Evolutionary conservation across 148 eudicot genomes (phyloP), one percentile per base, ranked within the genome.

Genomic region (Dysphania ambrosioides): DNA sequence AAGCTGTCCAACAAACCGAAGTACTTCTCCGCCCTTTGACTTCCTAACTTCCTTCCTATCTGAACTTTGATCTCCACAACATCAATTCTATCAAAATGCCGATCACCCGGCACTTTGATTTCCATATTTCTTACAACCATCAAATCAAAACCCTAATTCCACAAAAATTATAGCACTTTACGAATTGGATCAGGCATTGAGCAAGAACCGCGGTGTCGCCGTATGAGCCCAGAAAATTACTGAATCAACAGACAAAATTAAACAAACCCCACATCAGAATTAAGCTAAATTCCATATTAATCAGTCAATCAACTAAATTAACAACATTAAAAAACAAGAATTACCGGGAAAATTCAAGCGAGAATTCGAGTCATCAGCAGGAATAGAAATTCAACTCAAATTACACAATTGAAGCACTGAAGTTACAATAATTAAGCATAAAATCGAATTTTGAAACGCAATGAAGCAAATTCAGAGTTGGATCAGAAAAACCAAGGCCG

Each of bases 41-140:
- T 80, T 57, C 98, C 98, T 31, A 93, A 6, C 64, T 78, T 89
- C 87, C 75, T 87, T n/a, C 79, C 84, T 6, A 91, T 84, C 74
- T 66, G 78, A 53, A 78, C 60, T 77, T 87, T 93, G 78, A 89
- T 81, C 71, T 87, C 89, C 13, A 81, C 26, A 15, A 82, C 73
- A 41, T 87, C 86, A n/a, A 90, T 73, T 55, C 93, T 76, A 53
- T 84, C 58, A 67, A 72, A 84, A 84, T 85, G 91, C 84, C 87
- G 87, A 83, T 75, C 82, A n/a, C 78, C 80, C 59, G 80, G 82
- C 90, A 88, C 87, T 81, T 80, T 85, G 42, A 77, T 68, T 55
- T 75, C 74, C 41, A 26, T 68, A 49, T 67, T 53, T 61, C 63
- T 77, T 62, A 60, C 73, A 44, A 85, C 66, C 86, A 79, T 76